These are phyloP conservation scores for Echria macrotheca DNA, from an alignment of 495 filamentous ascomycete species.

Conservation along the genomic window DNA sequence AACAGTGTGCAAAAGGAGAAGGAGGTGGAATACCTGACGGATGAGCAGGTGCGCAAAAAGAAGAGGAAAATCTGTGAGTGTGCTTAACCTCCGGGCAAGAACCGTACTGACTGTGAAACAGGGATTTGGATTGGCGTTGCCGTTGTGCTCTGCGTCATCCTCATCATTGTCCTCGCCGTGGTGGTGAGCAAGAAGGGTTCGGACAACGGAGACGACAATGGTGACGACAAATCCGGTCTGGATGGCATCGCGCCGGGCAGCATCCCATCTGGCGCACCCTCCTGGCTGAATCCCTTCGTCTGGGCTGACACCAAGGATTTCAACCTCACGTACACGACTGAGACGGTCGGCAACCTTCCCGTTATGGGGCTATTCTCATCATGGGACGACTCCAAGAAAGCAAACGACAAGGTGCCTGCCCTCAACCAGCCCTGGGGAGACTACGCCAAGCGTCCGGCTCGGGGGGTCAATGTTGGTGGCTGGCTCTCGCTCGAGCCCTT, in stretches of 20 bases:
- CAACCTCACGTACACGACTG: slow-evolving; percentile 88
- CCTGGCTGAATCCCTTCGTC: slow-evolving; percentile 80
- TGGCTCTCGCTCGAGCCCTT: slow-evolving; percentile 95
- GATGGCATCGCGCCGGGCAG: slow-evolving; percentile 51
- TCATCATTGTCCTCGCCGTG: slow-evolving; percentile 70
- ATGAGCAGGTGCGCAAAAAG: slow-evolving; percentile 24
- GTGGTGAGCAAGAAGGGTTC: slow-evolving; percentile 62
- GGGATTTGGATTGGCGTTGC: slow-evolving; percentile 49
- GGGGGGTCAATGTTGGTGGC: slow-evolving; percentile 89
- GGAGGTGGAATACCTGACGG: not conserved
- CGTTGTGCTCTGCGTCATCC: slow-evolving; percentile 57
- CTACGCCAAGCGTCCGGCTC: slow-evolving; percentile 74
- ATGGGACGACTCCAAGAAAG: slow-evolving; percentile 76
- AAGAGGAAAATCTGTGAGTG: slow-evolving; percentile 48
- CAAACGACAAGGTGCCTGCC: slow-evolving; percentile 75
- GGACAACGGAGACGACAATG: slow-evolving; percentile 16
- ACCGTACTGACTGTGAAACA: too few relatives aligned
- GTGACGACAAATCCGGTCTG: slow-evolving; percentile 45
- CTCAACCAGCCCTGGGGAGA: slow-evolving; percentile 65
- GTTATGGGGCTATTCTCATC: slow-evolving; percentile 83
- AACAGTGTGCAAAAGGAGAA: slow-evolving; percentile 36
- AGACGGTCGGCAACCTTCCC: slow-evolving; percentile 75
- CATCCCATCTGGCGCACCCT: slow-evolving; percentile 67
- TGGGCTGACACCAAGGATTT: slow-evolving; percentile 92
- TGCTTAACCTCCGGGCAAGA: not conserved